These are phyloP conservation scores for Ogataea pignaliae DNA, from an alignment of 805 yeast species.

Conservation along the genomic window DNA sequence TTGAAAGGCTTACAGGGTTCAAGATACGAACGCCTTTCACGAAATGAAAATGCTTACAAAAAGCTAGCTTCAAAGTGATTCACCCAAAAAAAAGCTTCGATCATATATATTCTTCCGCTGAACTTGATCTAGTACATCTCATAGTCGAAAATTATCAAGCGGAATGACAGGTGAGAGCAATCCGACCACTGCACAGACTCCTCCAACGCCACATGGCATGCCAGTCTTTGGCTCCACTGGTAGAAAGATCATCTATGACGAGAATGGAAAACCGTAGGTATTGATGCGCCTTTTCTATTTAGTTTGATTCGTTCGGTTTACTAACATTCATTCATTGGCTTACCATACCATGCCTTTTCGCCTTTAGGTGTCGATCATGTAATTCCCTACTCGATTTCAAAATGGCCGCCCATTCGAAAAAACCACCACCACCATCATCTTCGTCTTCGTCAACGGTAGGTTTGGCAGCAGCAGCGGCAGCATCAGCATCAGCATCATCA, in stretches of 20 bases:
- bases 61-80: too few relatives aligned
- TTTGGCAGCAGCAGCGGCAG: constrained; percentile 15
- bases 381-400: constrained; percentile 78
- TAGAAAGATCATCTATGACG: constrained; percentile 67
- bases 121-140: neutral
- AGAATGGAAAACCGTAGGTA: constrained; percentile 91
- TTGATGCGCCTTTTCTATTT: neutral
- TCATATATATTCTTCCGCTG: neutral
- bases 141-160: neutral
- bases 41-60: too few relatives aligned
- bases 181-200: neutral
- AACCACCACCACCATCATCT: constrained; percentile 10
- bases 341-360: neutral
- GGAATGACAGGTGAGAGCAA: constrained; percentile 4
- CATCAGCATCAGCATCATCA: constrained; percentile 3
- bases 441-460: constrained; percentile 2
- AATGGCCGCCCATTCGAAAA: constrained; percentile 40
- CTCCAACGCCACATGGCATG: constrained; percentile 14
- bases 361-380: constrained; percentile 70
- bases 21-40: too few relatives aligned
- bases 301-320: too few relatives aligned
- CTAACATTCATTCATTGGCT: constrained; percentile 1
- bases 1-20: too few relatives aligned
- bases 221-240: constrained; percentile 59
- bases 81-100: too few relatives aligned